phyloP scores from a whole-genome alignment of 225 moss, liverwort and hornwort genomes.

The Climacium dendroides region DNA sequence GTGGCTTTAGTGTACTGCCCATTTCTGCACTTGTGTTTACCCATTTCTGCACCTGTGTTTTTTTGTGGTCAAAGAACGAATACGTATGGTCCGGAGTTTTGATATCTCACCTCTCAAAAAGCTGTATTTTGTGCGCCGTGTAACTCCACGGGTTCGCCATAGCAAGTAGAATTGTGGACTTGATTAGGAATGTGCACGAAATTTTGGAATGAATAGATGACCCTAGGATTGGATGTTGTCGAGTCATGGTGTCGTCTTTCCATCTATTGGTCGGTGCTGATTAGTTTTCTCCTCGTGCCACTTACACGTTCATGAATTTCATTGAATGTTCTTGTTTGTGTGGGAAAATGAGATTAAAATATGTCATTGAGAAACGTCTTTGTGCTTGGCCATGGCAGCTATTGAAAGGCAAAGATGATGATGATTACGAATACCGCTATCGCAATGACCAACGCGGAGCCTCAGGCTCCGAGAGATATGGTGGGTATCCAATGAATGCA shows the following conservation, averaged over 20 bases:
- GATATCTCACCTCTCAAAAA: background rate
- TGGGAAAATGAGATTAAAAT: background rate
- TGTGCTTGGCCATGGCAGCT: slow-evolving; percentile 7
- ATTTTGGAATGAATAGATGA: background rate
- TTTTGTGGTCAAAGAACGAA: background rate
- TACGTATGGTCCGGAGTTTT: background rate
- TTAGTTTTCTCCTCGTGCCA: background rate
- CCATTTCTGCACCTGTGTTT: too few relatives aligned
- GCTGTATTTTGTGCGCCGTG: background rate
- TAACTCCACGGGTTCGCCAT: background rate
- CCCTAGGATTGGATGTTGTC: background rate
- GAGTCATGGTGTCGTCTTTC: background rate
- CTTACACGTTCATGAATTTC: background rate
- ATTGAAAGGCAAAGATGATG: slow-evolving; percentile 11
- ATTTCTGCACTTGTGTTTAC: background rate
- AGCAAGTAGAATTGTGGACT: background rate
- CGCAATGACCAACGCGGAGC: slow-evolving; percentile 3
- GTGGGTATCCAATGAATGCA: background rate
- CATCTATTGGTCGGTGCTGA: background rate
- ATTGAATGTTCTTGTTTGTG: background rate
- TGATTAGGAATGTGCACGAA: background rate
- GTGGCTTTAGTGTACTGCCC: too few relatives aligned
- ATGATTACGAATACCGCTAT: background rate
- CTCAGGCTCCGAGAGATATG: background rate
- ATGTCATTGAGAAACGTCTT: background rate